Evolutionary conservation across 2,329 filamentous ascomycete species (phyloP).

Genomic region (Biscogniauxia mediterranea): DNA sequence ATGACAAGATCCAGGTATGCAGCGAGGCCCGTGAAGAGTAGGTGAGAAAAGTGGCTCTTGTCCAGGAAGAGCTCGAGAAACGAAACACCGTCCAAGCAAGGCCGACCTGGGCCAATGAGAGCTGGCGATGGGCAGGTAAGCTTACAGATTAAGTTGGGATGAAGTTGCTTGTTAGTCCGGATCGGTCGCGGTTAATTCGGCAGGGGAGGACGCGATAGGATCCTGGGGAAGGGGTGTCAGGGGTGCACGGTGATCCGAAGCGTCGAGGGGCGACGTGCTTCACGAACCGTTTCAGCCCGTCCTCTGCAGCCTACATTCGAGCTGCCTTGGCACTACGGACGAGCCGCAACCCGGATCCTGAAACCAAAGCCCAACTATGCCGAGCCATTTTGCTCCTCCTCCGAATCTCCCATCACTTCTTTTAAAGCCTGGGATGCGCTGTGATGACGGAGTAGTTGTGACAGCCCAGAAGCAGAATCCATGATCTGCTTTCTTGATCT

Average conservation of each 20-base stretch:
- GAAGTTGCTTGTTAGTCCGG: conserved; percentile 15
- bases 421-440: not conserved
- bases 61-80: conserved; percentile 19
- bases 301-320: conserved; percentile 5
- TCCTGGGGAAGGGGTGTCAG: conserved; percentile 7
- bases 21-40: conserved; percentile 4
- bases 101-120: conserved; percentile 17
- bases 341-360: conserved; percentile 28
- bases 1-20: conserved; percentile 2
- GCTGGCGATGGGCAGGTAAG: conserved; percentile 6
- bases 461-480: conserved; percentile 15
- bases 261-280: conserved; percentile 26
- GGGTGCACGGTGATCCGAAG: conserved; percentile 13
- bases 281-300: conserved; percentile 30
- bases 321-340: conserved; percentile 22
- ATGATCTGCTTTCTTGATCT: conserved; percentile 7
- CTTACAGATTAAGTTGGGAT: conserved; percentile 22
- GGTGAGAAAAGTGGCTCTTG: not conserved
- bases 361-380: conserved; percentile 27
- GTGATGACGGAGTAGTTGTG: conserved; percentile 14
- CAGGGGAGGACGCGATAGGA: conserved; percentile 14
- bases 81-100: conserved; percentile 25
- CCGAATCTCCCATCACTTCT: conserved; percentile 8
- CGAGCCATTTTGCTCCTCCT: conserved; percentile 9
- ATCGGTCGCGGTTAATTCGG: conserved; percentile 15